Conservation (phyloP, 345 rosid species). For the Cardamine occulta region DNA sequence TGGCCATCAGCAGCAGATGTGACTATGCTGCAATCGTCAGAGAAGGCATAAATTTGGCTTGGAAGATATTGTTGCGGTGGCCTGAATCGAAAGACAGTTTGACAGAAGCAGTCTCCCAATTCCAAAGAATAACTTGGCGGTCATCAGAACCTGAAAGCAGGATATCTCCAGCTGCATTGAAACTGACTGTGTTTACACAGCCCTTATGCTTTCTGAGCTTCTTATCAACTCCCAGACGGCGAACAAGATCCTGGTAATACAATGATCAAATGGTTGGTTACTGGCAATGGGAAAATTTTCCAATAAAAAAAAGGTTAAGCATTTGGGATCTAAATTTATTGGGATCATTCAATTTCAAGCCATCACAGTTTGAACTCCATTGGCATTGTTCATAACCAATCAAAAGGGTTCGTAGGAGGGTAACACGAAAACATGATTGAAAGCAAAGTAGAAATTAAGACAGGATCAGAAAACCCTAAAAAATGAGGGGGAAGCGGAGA, state of each 20-base stretch:
- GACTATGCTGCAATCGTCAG: conserved; percentile 74
- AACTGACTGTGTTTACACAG: conserved; percentile 81
- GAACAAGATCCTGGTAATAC: conserved; percentile 57
- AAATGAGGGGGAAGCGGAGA: not conserved
- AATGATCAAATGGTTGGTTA: not conserved
- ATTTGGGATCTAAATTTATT: no score
- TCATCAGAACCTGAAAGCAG: conserved; percentile 90
- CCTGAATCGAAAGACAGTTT: conserved; percentile 77
- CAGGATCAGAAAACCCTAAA: not conserved
- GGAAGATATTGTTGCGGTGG: conserved; percentile 67
- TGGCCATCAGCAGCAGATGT: conserved; percentile 90
- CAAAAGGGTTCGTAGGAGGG: no score
- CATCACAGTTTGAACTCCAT: no score
- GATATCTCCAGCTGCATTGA: conserved; percentile 67
- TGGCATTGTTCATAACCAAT: no score
- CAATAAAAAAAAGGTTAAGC: no score
- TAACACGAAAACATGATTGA: not conserved
- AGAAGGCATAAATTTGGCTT: conserved; percentile 80
- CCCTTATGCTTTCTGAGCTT: conserved; percentile 71
- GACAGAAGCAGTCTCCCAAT: conserved; percentile 66
- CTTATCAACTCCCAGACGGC: conserved; percentile 59
- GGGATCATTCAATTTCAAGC: no score
- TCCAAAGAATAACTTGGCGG: conserved; percentile 67
- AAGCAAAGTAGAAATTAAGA: not conserved
- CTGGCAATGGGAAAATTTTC: not conserved